These are phyloP conservation scores for Ustilago lituana DNA, from an alignment of 1,284 basidiomycete species.

Conservation along the genomic window DNA sequence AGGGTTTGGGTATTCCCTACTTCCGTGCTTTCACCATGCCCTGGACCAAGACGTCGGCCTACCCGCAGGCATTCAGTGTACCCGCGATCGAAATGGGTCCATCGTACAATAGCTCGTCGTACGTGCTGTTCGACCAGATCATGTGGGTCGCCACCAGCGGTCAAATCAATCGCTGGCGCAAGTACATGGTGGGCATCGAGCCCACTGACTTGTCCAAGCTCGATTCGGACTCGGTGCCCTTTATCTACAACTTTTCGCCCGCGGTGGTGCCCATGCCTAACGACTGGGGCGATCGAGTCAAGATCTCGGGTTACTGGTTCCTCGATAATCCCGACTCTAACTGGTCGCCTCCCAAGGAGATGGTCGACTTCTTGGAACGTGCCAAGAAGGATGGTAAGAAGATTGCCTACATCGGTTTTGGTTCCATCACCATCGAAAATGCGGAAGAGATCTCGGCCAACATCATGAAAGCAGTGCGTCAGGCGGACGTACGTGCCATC, in stretches of 20 bases:
- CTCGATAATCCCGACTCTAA: constrained; percentile 69
- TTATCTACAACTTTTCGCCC: constrained; percentile 64
- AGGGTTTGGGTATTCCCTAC: constrained; percentile 59
- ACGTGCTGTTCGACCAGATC: constrained; percentile 57
- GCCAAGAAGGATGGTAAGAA: constrained; percentile 73
- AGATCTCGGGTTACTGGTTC: constrained; percentile 63
- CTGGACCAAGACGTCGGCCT: constrained; percentile 57
- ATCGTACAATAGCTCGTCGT: constrained; percentile 56
- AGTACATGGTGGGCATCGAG: constrained; percentile 52
- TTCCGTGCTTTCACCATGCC: constrained; percentile 65
- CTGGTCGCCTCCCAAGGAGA: constrained; percentile 73
- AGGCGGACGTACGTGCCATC: constrained; percentile 60
- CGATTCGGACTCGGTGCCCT: constrained; percentile 48
- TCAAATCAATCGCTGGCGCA: constrained; percentile 63
- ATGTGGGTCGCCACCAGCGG: constrained; percentile 59
- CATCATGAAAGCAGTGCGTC: constrained; percentile 53
- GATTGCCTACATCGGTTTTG: constrained; percentile 64
- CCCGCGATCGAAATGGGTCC: constrained; percentile 50
- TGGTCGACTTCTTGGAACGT: constrained; percentile 73
- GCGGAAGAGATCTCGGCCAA: constrained; percentile 64
- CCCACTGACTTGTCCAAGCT: constrained; percentile 51
- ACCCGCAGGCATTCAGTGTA: constrained; percentile 63
- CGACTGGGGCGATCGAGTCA: constrained; percentile 59
- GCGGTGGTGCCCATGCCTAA: constrained; percentile 57
- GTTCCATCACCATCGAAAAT: constrained; percentile 68